Base-by-base conservation (phyloP, 2,329 filamentous ascomycete genomes). In the Aspergillus versicolor region DNA sequence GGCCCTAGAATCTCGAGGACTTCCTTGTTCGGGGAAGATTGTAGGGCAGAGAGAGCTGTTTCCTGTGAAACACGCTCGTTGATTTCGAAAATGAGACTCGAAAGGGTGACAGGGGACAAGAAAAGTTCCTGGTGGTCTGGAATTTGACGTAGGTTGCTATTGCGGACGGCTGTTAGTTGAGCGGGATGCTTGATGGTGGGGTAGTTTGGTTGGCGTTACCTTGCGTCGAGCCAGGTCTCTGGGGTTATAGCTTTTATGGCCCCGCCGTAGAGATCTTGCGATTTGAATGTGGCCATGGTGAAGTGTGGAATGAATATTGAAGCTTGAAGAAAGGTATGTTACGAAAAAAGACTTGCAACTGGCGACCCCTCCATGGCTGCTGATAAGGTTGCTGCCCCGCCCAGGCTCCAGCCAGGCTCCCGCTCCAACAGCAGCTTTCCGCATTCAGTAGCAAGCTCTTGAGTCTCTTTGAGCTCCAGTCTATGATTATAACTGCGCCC, bases 11-110 rank as follows among this genome's bases (percentile, higher is more conserved):
- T 79, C 43, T 91, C 88, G 67, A 90, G 79, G 66, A 45, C 48
- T 30, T 52, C 38, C 27, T 17, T 15, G 41, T 43, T 21, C 17
- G 30, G 32, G 45, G 9, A 27, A 84, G 65, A 51, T 61, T 56
- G 53, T 46, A 62, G 41, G 63, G 59, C 22, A 58, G 57, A 21
- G 27, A 67, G 62, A 6, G 68, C 68, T 22, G 70, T 64, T 40
- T 64, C 61, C 27, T 61, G 52, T 2, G 69, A 83, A 21, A 96
- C 88, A 55, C 90, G 88, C 78, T 97, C 88, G 54, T 90, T 89
- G 68, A 97, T 91, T 68, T 97, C 93, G 74, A 97, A 84, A 66
- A 96, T 92, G 72, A 96, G 87, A 75, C 85, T 92, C 3, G 90
- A 91, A 73, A 92, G 92, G 49, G 91, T 92, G 61, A 89, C 83